phyloP scores from a whole-genome alignment of 2,329 filamentous ascomycete genomes.

The Fusarium miscanthi region DNA sequence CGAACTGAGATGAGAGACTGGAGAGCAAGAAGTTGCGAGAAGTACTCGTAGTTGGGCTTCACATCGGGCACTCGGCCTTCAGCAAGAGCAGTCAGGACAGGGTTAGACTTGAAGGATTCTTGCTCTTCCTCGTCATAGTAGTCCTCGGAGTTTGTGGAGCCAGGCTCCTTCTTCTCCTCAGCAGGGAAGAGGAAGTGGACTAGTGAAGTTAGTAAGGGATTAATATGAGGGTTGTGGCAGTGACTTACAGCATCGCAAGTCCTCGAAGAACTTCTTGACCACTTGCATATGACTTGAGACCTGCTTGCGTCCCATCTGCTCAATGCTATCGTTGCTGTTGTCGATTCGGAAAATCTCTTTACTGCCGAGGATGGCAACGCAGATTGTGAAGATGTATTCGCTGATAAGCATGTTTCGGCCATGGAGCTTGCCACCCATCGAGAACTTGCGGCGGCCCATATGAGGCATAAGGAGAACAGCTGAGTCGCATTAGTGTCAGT shows the following conservation, averaged over 20 bases:
- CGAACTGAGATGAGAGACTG: constrained; percentile 65
- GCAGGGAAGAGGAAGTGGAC: constrained; percentile 71
- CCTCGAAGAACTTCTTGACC: constrained; percentile 73
- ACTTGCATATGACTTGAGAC: constrained; percentile 79
- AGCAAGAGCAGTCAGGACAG: constrained; percentile 70
- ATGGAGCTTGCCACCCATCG: constrained; percentile 70
- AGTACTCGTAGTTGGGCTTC: constrained; percentile 71
- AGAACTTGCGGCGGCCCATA: constrained; percentile 75
- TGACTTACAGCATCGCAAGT: constrained; percentile 71
- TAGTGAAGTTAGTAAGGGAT: constrained; percentile 44
- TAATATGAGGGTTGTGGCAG: neutral
- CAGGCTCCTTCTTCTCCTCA: constrained; percentile 65
- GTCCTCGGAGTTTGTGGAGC: constrained; percentile 71
- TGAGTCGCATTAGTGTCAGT: constrained; percentile 49
- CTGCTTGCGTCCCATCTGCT: constrained; percentile 68
- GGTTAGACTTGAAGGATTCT: constrained; percentile 72
- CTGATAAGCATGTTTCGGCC: constrained; percentile 78
- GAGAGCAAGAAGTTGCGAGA: constrained; percentile 64
- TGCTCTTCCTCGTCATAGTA: constrained; percentile 57
- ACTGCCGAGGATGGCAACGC: constrained; percentile 53
- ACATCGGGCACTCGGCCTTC: constrained; percentile 67
- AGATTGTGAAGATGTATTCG: constrained; percentile 69
- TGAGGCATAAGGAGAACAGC: constrained; percentile 73
- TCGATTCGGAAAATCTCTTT: constrained; percentile 58
- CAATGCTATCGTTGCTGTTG: constrained; percentile 57